Conservation (phyloP, 108 stramenopile species). For the Nannochloropsis salina region DNA sequence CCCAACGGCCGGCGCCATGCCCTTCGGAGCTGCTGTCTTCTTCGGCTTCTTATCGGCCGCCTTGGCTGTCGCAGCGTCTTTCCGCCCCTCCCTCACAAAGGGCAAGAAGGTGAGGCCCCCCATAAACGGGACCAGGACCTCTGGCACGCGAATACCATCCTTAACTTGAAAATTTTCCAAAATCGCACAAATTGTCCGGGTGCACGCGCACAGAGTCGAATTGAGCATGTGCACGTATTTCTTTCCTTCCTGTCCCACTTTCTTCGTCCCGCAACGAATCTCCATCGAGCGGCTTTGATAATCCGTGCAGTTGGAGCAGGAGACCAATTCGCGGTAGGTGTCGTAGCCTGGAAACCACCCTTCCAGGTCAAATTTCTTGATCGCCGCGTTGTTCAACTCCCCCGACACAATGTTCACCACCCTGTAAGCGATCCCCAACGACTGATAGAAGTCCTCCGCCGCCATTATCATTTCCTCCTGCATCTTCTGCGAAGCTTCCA, state of each 20-base stretch:
- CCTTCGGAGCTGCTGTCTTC: slow-evolving; percentile 47
- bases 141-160: slow-evolving; percentile 85
- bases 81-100: slow-evolving; percentile 85
- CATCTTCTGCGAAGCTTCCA: slow-evolving; percentile 77
- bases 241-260: slow-evolving; percentile 62
- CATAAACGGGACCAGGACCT: slow-evolving; percentile 93
- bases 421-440: slow-evolving; percentile 87
- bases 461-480: slow-evolving; percentile 64
- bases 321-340: slow-evolving; percentile 93
- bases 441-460: slow-evolving; percentile 94
- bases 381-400: slow-evolving; percentile 95
- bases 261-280: slow-evolving; percentile 80
- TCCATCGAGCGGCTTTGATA: slow-evolving; percentile 83
- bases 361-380: slow-evolving; percentile 99
- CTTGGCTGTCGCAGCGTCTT: slow-evolving; percentile 33
- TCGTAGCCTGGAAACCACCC: slow-evolving; percentile 98
- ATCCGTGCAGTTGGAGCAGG: slow-evolving; percentile 98
- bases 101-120: slow-evolving; percentile 96
- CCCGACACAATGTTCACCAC: slow-evolving; percentile 93
- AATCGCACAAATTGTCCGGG: slow-evolving; percentile 93
- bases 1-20: slow-evolving; percentile 30
- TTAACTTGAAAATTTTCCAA: slow-evolving; percentile 94
- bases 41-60: slow-evolving; percentile 43
- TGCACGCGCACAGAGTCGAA: slow-evolving; percentile 91
- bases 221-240: slow-evolving; percentile 96